These are phyloP conservation scores for Scheffersomyces illinoinensis DNA, from an alignment of 1,139 yeast genomes.

Conservation along the genomic window DNA sequence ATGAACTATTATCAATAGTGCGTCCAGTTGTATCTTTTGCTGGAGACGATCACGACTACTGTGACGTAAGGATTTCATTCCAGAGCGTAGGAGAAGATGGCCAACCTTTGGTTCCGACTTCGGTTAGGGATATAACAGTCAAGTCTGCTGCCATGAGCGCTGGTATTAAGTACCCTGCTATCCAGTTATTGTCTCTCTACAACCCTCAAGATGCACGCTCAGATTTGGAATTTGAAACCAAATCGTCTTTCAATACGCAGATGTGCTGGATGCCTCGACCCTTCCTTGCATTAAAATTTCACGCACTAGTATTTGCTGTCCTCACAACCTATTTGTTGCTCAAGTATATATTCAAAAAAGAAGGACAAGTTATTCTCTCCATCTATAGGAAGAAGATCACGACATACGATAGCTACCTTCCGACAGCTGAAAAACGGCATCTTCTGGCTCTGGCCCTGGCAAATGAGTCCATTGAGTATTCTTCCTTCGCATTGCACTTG, in stretches of 20 bases:
- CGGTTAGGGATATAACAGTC: slow-evolving; percentile 77
- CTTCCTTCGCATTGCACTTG: slow-evolving; percentile 2
- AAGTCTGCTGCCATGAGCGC: slow-evolving; percentile 92
- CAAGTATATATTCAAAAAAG: slow-evolving; percentile 9
- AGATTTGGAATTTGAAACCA: slow-evolving; percentile 7
- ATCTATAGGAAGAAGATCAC: background rate
- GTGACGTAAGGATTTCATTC: slow-evolving; percentile 69
- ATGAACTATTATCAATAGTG: slow-evolving; percentile 53
- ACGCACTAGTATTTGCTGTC: slow-evolving; percentile 20
- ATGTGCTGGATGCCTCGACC: slow-evolving; percentile 79
- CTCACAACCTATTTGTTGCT: slow-evolving; percentile 6
- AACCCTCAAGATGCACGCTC: slow-evolving; percentile 38
- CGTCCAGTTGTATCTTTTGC: slow-evolving; percentile 73
- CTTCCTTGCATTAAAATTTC: slow-evolving; percentile 48
- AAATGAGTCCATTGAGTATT: background rate
- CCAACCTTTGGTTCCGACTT: slow-evolving; percentile 5
- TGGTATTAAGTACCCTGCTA: slow-evolving; percentile 83
- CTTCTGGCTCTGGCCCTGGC: background rate
- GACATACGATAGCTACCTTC: background rate
- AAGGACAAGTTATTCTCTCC: background rate
- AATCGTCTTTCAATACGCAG: slow-evolving; percentile 42
- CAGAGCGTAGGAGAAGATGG: slow-evolving; percentile 25
- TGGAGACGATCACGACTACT: slow-evolving; percentile 97
- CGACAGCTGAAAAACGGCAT: background rate
- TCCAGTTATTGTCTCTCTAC: slow-evolving; percentile 73